These are phyloP conservation scores for Diutina neorugosa DNA, from an alignment of 1,139 yeast genomes.

Conservation along the genomic window DNA sequence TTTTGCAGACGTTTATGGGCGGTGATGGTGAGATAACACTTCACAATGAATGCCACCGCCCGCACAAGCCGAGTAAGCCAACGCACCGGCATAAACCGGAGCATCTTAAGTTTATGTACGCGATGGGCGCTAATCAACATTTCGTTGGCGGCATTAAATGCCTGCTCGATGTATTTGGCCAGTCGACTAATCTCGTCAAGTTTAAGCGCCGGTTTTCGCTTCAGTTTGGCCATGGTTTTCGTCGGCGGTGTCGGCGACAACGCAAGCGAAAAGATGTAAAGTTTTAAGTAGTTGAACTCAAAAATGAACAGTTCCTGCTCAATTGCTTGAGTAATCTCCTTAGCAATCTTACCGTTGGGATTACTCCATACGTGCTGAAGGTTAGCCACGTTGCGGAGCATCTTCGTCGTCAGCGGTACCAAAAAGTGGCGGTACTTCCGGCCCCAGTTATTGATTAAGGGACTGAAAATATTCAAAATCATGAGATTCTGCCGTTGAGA, in stretches of 20 bases:
- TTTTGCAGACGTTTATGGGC: conserved; percentile 21
- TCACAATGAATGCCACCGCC: conserved; percentile 83
- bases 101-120: conserved; percentile 49
- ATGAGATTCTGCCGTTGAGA: conserved; percentile 61
- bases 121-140: conserved; percentile 62
- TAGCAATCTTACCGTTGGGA: conserved; percentile 25
- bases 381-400: conserved; percentile 1
- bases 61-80: conserved; percentile 87
- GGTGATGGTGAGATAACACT: conserved; percentile 63
- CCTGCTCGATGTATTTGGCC: conserved; percentile 69
- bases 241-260: conserved; percentile 20
- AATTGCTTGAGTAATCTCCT: conserved; percentile 29
- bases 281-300: conserved; percentile 73
- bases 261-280: conserved; percentile 77
- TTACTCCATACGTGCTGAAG: conserved; percentile 14
- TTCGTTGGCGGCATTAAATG: conserved; percentile 77
- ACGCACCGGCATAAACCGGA: conserved; percentile 76
- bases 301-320: conserved; percentile 65
- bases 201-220: conserved; percentile 24
- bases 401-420: conserved; percentile 23
- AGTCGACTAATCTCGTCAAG: conserved; percentile 63
- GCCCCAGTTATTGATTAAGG: conserved; percentile 72
- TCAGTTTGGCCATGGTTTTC: conserved; percentile 7
- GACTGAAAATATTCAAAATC: conserved; percentile 59
- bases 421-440: conserved; percentile 46